phyloP scores from a whole-genome alignment of 2,329 filamentous ascomycete species.

The Venturia pyrina region DNA sequence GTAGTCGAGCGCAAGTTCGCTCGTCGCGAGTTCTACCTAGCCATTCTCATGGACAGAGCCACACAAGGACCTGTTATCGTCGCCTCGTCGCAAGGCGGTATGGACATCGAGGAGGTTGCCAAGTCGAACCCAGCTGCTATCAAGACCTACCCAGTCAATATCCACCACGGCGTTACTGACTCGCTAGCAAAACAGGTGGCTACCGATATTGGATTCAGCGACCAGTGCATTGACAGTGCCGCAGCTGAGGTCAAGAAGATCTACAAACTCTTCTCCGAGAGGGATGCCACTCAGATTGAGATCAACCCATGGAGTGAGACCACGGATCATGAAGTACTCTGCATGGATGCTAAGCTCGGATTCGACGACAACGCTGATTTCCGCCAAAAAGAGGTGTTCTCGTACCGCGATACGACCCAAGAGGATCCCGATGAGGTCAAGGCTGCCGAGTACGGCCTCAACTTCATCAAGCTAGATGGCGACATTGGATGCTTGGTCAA shows the following conservation, averaged over 20 bases:
- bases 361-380: conserved; percentile 99
- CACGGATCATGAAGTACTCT: conserved; percentile 93
- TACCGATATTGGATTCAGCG: conserved; percentile 88
- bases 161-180: conserved; percentile 90
- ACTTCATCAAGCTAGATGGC: conserved; percentile 99
- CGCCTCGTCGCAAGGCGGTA: conserved; percentile 94
- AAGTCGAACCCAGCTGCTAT: conserved; percentile 97
- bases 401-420: conserved; percentile 86
- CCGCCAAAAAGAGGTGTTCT: conserved; percentile 93
- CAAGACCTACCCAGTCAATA: conserved; percentile 85
- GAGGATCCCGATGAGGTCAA: conserved; percentile 97
- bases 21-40: conserved; percentile 96
- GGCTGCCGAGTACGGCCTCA: conserved; percentile 84
- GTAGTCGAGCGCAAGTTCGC: conserved; percentile 99
- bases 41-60: conserved; percentile 93
- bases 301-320: conserved; percentile 99
- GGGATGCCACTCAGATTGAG: conserved; percentile 97
- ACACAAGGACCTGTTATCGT: conserved; percentile 91
- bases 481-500: conserved; percentile 99
- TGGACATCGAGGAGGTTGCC: conserved; percentile 97
- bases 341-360: conserved; percentile 98
- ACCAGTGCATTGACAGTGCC: conserved; percentile 93
- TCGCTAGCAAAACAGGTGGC: conserved; percentile 87
- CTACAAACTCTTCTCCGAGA: conserved; percentile 97
- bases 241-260: conserved; percentile 97